phyloP scores from a whole-genome alignment of 2,329 filamentous ascomycete genomes.

The Trichoderma endophyticum region DNA sequence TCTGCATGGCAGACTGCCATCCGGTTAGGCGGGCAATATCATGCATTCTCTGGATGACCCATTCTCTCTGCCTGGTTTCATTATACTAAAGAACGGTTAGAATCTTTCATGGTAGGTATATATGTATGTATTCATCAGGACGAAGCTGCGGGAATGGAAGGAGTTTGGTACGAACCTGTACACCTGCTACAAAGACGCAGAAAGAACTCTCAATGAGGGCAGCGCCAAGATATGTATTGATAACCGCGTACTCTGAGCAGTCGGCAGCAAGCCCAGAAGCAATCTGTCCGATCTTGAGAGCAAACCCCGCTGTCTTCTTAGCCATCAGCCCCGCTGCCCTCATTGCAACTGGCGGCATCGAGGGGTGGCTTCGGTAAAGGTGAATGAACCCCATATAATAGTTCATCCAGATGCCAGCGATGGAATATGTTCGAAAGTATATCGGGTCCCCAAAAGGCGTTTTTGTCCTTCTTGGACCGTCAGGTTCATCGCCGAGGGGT shows the following conservation, averaged over 20 bases:
- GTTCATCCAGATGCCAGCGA: conserved; percentile 83
- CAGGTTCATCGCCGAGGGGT: conserved; percentile 67
- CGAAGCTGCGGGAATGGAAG: not conserved
- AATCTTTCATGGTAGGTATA: not conserved
- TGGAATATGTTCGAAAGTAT: conserved; percentile 81
- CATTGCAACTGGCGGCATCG: conserved; percentile 89
- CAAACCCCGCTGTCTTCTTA: conserved; percentile 64
- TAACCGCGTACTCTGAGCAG: conserved; percentile 48
- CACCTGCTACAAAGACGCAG: conserved; percentile 79
- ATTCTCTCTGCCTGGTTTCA: conserved; percentile 68
- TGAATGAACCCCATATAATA: conserved; percentile 83
- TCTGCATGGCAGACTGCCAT: conserved; percentile 79
- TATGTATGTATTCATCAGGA: not conserved
- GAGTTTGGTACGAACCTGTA: conserved; percentile 53
- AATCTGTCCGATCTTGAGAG: conserved; percentile 75
- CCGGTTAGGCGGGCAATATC: conserved; percentile 78
- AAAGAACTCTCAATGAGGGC: conserved; percentile 81
- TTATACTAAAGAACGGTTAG: conserved; percentile 55
- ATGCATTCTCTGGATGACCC: conserved; percentile 70
- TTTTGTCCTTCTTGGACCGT: conserved; percentile 48
- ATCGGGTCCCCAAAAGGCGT: conserved; percentile 78
- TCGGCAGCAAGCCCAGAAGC: conserved; percentile 66
- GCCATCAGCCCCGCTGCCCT: conserved; percentile 79
- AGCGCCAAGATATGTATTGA: conserved; percentile 75
- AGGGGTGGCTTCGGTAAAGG: conserved; percentile 77